These are phyloP conservation scores for Beauveria medogensis DNA, from an alignment of 2,329 filamentous ascomycete species.

Conservation along the genomic window DNA sequence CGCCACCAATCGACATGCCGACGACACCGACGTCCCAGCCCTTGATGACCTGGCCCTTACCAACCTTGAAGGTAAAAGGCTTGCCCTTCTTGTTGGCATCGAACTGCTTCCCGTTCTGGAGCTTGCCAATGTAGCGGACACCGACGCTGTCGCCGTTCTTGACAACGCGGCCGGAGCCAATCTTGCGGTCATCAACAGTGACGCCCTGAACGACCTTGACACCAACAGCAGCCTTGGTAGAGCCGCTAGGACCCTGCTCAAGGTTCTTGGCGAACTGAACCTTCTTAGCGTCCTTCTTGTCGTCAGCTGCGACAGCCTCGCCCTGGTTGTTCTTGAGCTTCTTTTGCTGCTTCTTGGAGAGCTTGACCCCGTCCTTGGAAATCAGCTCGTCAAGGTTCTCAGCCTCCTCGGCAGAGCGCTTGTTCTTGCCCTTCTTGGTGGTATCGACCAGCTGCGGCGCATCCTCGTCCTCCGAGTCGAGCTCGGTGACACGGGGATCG, in stretches of 20 bases:
- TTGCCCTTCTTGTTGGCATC: constrained; percentile 99
- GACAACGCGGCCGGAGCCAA: constrained; percentile 72
- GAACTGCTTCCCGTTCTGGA: constrained; percentile 88
- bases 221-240: constrained; percentile 51
- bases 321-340: constrained; percentile 99
- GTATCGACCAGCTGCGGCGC: constrained; percentile 50
- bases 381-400: constrained; percentile 79
- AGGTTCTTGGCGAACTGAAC: constrained; percentile 99
- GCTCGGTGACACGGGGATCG: constrained; percentile 74
- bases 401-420: constrained; percentile 79
- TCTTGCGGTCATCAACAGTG: constrained; percentile 90
- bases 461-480: constrained; percentile 73
- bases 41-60: constrained; percentile 93
- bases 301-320: constrained; percentile 61
- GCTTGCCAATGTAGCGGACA: constrained; percentile 98
- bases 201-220: constrained; percentile 81
- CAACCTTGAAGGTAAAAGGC: constrained; percentile 93
- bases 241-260: constrained; percentile 86
- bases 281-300: constrained; percentile 72
- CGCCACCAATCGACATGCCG: constrained; percentile 88
- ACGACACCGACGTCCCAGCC: constrained; percentile 93
- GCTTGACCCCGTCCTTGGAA: constrained; percentile 67
- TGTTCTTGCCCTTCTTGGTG: constrained; percentile 75
- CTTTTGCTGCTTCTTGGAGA: constrained; percentile 96
- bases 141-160: constrained; percentile 88